Conservation (phyloP, 768 basidiomycete species). For the Polyporus arcularius region DNA sequence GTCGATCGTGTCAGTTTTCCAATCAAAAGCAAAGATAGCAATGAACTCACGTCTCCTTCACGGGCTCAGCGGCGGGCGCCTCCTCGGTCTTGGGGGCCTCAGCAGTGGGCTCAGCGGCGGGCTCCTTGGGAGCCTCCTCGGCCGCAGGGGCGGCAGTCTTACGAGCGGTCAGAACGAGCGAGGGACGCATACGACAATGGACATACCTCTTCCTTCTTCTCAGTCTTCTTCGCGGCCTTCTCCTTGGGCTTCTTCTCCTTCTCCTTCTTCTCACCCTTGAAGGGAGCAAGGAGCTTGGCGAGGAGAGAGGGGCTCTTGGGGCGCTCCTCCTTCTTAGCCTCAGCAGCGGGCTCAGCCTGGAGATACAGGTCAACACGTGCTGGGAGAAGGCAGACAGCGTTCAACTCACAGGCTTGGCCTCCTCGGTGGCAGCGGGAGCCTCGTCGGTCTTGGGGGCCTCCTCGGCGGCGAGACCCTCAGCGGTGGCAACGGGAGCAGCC, state of each 20-base stretch:
- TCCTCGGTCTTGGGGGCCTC: slow-evolving; percentile 33
- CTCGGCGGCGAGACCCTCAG: slow-evolving; percentile 30
- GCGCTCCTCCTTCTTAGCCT: slow-evolving; percentile 72
- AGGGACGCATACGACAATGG: not conserved
- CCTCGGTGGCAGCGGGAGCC: slow-evolving; percentile 43
- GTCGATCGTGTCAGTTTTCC: slow-evolving; percentile 13
- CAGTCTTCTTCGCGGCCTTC: slow-evolving; percentile 76
- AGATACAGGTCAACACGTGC: not conserved
- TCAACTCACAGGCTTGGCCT: slow-evolving; percentile 41
- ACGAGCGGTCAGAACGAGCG: not conserved
- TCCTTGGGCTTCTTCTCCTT: slow-evolving; percentile 68
- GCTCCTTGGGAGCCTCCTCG: slow-evolving; percentile 46
- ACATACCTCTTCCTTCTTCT: slow-evolving; percentile 69
- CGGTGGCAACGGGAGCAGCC: slow-evolving; percentile 38
- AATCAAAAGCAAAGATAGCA: not conserved
- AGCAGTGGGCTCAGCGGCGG: slow-evolving; percentile 44
- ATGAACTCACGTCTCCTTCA: slow-evolving; percentile 68
- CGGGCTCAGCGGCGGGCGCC: slow-evolving; percentile 48
- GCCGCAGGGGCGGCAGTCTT: slow-evolving; percentile 35
- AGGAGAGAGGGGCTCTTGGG: slow-evolving; percentile 82
- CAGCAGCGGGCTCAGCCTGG: slow-evolving; percentile 48
- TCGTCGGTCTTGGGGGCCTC: slow-evolving; percentile 35
- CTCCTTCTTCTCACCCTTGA: slow-evolving; percentile 55
- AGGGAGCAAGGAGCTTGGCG: slow-evolving; percentile 74
- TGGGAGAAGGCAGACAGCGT: not conserved